These are phyloP conservation scores for Telopea speciosissima DNA, from an alignment of 177 flowering plant genomes.

Conservation along the genomic window DNA sequence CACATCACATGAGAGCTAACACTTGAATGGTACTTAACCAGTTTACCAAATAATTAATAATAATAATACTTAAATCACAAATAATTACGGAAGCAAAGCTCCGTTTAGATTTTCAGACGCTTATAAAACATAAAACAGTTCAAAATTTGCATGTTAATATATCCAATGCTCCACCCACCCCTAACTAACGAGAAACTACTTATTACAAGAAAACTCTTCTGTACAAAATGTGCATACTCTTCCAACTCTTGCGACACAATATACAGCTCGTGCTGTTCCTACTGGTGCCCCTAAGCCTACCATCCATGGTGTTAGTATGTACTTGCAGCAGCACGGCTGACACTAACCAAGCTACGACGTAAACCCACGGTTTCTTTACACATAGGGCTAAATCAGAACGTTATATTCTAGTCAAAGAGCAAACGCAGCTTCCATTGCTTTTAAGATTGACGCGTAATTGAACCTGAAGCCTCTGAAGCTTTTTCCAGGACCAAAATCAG, in stretches of 20 bases:
- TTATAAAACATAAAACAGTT: too few relatives aligned
- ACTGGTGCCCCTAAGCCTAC: slow-evolving; percentile 1
- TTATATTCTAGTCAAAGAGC: slow-evolving; percentile 12
- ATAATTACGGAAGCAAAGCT: too few relatives aligned
- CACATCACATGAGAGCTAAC: too few relatives aligned
- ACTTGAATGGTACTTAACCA: too few relatives aligned
- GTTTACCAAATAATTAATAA: too few relatives aligned
- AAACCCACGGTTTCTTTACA: slow-evolving; percentile 16
- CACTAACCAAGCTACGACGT: slow-evolving; percentile 11
- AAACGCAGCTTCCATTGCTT: slow-evolving; percentile 63
- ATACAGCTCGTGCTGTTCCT: slow-evolving; percentile 5
- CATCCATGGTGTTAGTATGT: slow-evolving; percentile 9
- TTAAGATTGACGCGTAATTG: slow-evolving; percentile 46
- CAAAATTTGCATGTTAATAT: too few relatives aligned
- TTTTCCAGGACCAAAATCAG: slow-evolving; percentile 47
- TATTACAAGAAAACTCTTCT: slow-evolving; percentile 9
- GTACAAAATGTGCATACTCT: slow-evolving; percentile 28
- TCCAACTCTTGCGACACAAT: neutral
- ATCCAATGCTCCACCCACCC: too few relatives aligned
- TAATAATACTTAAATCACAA: too few relatives aligned
- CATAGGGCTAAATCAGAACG: neutral
- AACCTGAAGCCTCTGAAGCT: slow-evolving; percentile 75
- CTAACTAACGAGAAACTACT: too few relatives aligned
- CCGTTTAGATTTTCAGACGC: too few relatives aligned
- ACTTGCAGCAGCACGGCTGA: slow-evolving; percentile 6